Base-by-base conservation (phyloP, 495 filamentous ascomycete genomes). In the Aspergillus asperescens region DNA sequence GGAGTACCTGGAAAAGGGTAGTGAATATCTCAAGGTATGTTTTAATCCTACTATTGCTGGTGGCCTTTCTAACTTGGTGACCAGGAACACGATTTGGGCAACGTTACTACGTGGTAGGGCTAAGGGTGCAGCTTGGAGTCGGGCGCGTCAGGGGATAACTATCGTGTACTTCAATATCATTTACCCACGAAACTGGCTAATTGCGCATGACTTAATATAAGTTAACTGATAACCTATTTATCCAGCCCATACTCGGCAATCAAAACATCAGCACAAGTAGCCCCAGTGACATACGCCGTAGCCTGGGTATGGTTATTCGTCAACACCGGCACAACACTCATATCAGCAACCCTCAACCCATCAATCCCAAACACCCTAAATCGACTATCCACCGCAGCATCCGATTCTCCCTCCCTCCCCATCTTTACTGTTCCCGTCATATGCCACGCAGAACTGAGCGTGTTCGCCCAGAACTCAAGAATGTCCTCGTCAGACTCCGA, bases 1-100 rank as follows among this genome's bases (percentile, higher is more conserved):
- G 62, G 88, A 93, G 63, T 95, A 89, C 64, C 59, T 82, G 52
- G 89, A 95, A 70, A 93, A 89, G 71, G 89, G 89, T 1, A 78
- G 79, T 34, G 88, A 94, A 55, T 93, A 94, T 66, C 68, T 93
- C 52, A 93, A 91, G 81, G 87, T 89, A 71, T 48, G 64, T 48
- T 8, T 20, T 27, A 15, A 13, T 9, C 7, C 12, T 48, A 35
- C 18, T 35, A n/a, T 42, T 45, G 28, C 41, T 5, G 19, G 31
- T 18, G 9, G 8, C 29, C 31, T 45, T 12, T 23, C 49, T 59
- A 37, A 67, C 50, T 32, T 31, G 8, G 44, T 50, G 10, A 29
- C 39, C 55, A 90, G 86, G 88, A 92, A 65, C 87, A 92, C 64
- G 85, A 89, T 55, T 73, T 91, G 65, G 88, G 88, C 39, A 92